Evolutionary conservation across 2,329 filamentous ascomycete genomes (phyloP).

Genomic region (Ceratocystiopsis sp.): DNA sequence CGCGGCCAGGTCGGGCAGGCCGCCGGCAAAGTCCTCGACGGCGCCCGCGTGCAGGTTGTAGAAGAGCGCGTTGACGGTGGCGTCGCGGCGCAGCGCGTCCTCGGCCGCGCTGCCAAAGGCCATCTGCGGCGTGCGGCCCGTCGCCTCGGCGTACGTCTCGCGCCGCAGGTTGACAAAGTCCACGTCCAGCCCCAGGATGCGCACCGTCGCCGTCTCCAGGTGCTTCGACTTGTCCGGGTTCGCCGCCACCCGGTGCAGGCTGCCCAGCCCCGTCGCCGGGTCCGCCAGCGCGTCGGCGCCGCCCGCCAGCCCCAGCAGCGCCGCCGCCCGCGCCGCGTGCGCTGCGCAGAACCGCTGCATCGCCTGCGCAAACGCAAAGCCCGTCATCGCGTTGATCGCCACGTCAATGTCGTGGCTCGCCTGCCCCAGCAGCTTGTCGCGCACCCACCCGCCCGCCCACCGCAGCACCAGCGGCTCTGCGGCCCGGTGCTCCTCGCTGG

Average conservation of each 20-base stretch:
- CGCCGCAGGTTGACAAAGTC: constrained; percentile 91
- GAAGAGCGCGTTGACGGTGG: constrained; percentile 89
- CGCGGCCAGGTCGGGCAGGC: constrained; percentile 55
- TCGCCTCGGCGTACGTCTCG: constrained; percentile 66
- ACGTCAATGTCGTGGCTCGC: constrained; percentile 70
- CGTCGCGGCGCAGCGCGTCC: constrained; percentile 77
- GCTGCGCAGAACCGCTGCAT: constrained; percentile 51
- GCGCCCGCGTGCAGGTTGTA: constrained; percentile 70
- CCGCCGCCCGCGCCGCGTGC: constrained; percentile 41
- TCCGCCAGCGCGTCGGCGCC: too few species aligned
- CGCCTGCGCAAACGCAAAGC: constrained; percentile 53
- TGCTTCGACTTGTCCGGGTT: constrained; percentile 97
- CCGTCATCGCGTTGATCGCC: constrained; percentile 74
- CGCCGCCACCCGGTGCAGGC: constrained; percentile 71
- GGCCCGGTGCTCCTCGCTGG: not conserved
- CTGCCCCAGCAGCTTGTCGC: constrained; percentile 61
- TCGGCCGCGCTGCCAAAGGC: constrained; percentile 87
- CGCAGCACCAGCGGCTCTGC: constrained; percentile 40
- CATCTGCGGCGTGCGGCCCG: constrained; percentile 79
- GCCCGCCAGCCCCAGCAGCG: constrained; percentile 38
- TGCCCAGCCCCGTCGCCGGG: constrained; percentile 31
- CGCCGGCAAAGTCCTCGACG: constrained; percentile 76
- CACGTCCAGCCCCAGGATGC: constrained; percentile 70
- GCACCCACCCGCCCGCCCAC: constrained; percentile 77
- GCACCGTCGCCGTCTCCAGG: constrained; percentile 77